A percentile compares a stretch with the other conserved stretches of the same genome.
Conservation (phyloP, 2,329 filamentous ascomycete species). For the Fusarium sp. region DNA sequence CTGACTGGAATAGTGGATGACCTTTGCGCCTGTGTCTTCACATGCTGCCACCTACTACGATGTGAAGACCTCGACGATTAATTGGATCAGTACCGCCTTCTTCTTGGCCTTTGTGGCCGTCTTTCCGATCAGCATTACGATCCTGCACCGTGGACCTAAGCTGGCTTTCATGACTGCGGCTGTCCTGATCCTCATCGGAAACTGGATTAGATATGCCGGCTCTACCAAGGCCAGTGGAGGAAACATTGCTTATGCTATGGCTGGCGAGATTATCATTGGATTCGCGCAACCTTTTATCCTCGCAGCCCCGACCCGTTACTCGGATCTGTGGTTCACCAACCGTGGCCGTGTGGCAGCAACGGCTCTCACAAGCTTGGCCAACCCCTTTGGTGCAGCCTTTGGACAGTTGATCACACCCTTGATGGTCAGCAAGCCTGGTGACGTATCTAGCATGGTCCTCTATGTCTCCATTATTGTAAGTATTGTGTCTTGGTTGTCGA, state of each 20-base stretch:
- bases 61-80: constrained; percentile 80
- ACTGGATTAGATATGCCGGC: constrained; percentile 91
- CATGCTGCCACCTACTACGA: constrained; percentile 80
- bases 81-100: constrained; percentile 92
- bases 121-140: constrained; percentile 78
- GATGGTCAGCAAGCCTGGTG: constrained; percentile 70
- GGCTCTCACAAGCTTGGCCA: constrained; percentile 84
- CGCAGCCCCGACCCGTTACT: constrained; percentile 88
- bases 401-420: constrained; percentile 88
- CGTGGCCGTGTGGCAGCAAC: constrained; percentile 87
- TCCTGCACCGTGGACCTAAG: constrained; percentile 84
- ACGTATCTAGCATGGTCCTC: constrained; percentile 85
- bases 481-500: neutral
- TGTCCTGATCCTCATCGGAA: constrained; percentile 80
- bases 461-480: constrained; percentile 85
- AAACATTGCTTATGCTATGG: constrained; percentile 81
- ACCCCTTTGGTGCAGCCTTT: constrained; percentile 88
- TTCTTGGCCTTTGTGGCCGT: constrained; percentile 83
- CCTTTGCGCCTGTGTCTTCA: constrained; percentile 84
- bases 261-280: constrained; percentile 90
- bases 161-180: constrained; percentile 79
- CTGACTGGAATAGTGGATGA: constrained; percentile 75
- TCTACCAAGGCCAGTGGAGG: constrained; percentile 65
- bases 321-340: constrained; percentile 93
- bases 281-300: constrained; percentile 93